Base-by-base conservation (phyloP, 495 filamentous ascomycete species). In the Penicillium lividum region DNA sequence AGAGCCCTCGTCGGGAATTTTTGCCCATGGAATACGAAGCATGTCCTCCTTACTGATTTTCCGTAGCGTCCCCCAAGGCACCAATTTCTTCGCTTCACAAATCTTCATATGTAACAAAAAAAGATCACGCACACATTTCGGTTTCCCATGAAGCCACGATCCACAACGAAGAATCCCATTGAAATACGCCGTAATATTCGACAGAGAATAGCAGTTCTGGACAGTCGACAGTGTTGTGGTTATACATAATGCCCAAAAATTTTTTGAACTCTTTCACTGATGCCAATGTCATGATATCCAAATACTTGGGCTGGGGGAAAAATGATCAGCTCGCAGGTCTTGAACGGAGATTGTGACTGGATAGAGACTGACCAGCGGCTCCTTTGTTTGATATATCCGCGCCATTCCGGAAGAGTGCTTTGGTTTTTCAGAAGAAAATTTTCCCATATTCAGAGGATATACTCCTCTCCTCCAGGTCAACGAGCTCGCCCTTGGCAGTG, bases 221-320 rank as follows among this genome's bases (percentile, higher is more conserved):
- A 15, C 33, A 31, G 18, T 57, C 34, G 15, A 57, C 18, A 6
- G 45, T 57, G 16, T 57, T 51, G 25, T 51, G 54, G 29, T 57
- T 57, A 46, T 57, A 57, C 34, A 50, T 50, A 5, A 51, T 16
- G 11, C 54, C 54, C n/a, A 8, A 30, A 36, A 25, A 55, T n/a
- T 36, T 3, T 11, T 9, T 40, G 30, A 55, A 47, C 1, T 27
- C 4, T 33, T 55, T 27, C 42, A 55, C 43, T 16, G 3, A 3
- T 3, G 40, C 28, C 42, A 61, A 58, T 34, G 16, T 3, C 10
- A 8, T 10, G 30, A 50, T 50, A 11, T 50, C 47, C 9, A 50
- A 34, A 2, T 3, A 34, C 8, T 4, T 50, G 1, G 47, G 47
- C 47, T 50, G 13, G 3, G 30, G 16, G 16, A 34, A 10, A n/a